Conservation (phyloP, 192 early-diverging fungal species). For the Geosiphon pyriformis region DNA sequence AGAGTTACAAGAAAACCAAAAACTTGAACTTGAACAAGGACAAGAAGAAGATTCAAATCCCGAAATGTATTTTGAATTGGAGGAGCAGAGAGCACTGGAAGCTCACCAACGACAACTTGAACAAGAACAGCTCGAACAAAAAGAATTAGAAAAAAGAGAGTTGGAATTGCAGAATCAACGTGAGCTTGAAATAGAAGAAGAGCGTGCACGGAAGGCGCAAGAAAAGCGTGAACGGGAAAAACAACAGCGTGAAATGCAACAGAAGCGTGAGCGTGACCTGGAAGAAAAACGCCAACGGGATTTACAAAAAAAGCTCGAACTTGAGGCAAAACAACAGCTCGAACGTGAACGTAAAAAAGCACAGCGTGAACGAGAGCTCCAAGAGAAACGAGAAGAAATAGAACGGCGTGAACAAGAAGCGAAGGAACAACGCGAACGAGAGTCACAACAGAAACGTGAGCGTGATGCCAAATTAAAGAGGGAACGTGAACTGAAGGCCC, state of each 20-base stretch:
- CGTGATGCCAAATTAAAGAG: not conserved
- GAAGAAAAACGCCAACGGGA: no score
- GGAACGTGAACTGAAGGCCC: not conserved
- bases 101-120: slow-evolving; percentile 12
- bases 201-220: no score
- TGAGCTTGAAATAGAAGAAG: slow-evolving; percentile 3
- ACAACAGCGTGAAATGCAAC: no score
- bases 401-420: slow-evolving; percentile 1
- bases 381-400: not conserved
- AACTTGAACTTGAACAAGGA: slow-evolving; percentile 9
- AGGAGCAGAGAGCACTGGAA: no score
- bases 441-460: slow-evolving; percentile 5
- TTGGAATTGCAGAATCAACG: slow-evolving; percentile 8
- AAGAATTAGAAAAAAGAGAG: not conserved
- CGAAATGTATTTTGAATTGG: not conserved
- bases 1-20: slow-evolving; percentile 3
- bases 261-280: no score
- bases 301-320: no score
- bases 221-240: no score
- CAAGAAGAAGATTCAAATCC: not conserved
- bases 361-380: slow-evolving; percentile 11
- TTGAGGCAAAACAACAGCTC: no score
- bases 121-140: not conserved
- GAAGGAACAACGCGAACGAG: not conserved
- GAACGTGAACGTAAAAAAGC: no score